phyloP scores from a whole-genome alignment of 2,329 filamentous ascomycete species.

The Colletotrichum phormii region DNA sequence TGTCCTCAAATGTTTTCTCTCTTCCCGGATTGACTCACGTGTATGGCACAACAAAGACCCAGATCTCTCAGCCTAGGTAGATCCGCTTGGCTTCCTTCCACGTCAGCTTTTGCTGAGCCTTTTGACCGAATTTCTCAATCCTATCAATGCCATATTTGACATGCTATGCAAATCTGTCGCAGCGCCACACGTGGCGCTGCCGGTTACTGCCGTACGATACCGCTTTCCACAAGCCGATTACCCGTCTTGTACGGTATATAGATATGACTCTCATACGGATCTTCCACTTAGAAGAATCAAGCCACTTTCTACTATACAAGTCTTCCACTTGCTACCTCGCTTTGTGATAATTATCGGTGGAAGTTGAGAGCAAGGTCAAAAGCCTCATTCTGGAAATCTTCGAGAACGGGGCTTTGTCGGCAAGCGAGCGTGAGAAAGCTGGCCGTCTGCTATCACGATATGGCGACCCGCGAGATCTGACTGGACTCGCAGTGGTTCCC shows the following conservation, averaged over 20 bases:
- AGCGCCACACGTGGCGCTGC: too few species aligned
- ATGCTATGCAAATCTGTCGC: constrained; percentile 2
- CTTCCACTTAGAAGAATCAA: too few species aligned
- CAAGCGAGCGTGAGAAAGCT: neutral
- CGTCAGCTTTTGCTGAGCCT: constrained; percentile 32
- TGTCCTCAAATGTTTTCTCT: too few species aligned
- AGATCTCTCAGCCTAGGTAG: constrained; percentile 36
- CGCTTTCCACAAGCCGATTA: too few species aligned
- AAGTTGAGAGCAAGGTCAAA: neutral
- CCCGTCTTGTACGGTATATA: too few species aligned
- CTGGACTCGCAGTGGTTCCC: neutral
- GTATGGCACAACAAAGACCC: constrained; percentile 39
- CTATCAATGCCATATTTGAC: constrained; percentile 39
- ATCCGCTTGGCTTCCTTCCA: constrained; percentile 34
- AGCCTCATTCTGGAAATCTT: neutral
- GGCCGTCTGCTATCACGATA: constrained; percentile 9
- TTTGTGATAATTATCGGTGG: too few species aligned
- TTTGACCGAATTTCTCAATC: constrained; percentile 40
- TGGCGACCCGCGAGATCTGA: constrained; percentile 19
- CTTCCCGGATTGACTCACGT: constrained; percentile 27
- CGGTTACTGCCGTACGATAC: too few species aligned
- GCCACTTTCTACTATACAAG: too few species aligned
- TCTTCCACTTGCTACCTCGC: too few species aligned
- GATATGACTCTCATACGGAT: too few species aligned
- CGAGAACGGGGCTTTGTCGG: neutral